These are phyloP conservation scores for Skeletonema marinoi DNA, from an alignment of 108 stramenopile genomes.

Conservation along the genomic window DNA sequence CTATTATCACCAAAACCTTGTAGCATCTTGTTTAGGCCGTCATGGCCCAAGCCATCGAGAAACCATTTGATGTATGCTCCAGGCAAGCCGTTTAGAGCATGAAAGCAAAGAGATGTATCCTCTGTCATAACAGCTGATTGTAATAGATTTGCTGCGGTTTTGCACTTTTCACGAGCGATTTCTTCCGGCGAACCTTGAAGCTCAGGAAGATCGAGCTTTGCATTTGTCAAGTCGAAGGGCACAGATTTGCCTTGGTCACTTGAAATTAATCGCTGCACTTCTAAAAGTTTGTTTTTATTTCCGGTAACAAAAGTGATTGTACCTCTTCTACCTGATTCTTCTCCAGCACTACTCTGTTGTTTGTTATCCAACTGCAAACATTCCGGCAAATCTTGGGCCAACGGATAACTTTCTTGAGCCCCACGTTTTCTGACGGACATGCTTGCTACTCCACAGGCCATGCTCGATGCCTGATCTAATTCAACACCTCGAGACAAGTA, in stretches of 20 bases:
- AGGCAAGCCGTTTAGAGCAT: constrained; percentile 84
- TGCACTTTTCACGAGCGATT: constrained; percentile 87
- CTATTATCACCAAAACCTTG: constrained; percentile 73
- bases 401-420: constrained; percentile 78
- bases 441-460: constrained; percentile 85
- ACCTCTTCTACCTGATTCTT: constrained; percentile 1
- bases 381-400: constrained; percentile 64
- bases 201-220: constrained; percentile 59
- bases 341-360: neutral
- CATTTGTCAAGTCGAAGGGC: constrained; percentile 48
- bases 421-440: constrained; percentile 83
- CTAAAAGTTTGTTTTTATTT: constrained; percentile 92
- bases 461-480: constrained; percentile 56
- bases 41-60: constrained; percentile 82
- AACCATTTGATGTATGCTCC: constrained; percentile 98
- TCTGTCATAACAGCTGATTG: constrained; percentile 87
- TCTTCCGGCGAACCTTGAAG: constrained; percentile 87
- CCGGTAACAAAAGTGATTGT: constrained; percentile 90
- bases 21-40: constrained; percentile 84
- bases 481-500: constrained; percentile 68
- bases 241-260: constrained; percentile 10
- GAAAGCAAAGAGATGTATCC: constrained; percentile 91
- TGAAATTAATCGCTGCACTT: constrained; percentile 68
- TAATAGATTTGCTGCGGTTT: constrained; percentile 60
- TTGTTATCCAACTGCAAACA: constrained; percentile 45